Percentiles rank a stretch among this genome's conserved stretches.
These are phyloP conservation scores for Pseudonectria foliicola DNA, from an alignment of 2,329 filamentous ascomycete genomes.

Conservation along the genomic window DNA sequence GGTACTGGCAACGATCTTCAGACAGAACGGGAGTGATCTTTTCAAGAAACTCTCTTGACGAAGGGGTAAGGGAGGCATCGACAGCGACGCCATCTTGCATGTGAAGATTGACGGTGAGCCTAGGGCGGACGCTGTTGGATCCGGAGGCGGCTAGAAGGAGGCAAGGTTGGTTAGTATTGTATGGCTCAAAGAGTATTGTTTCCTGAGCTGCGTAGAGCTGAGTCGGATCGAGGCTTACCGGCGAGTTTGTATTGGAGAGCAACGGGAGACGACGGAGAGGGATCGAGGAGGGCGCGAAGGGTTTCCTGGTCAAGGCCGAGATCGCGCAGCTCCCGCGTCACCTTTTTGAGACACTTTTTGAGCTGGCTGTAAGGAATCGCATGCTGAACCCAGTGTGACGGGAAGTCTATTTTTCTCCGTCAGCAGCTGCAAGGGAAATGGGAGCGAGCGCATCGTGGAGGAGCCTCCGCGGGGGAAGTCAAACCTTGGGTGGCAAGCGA, in stretches of 20 bases:
- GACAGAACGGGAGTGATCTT: constrained; percentile 45
- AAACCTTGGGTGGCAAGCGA: constrained; percentile 58
- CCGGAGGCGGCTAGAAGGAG: constrained; percentile 27
- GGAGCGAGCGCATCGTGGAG: constrained; percentile 1
- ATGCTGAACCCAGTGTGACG: constrained; percentile 61
- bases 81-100: constrained; percentile 59
- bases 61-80: constrained; percentile 59
- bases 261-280: constrained; percentile 38
- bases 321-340: constrained; percentile 61
- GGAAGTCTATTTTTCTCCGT: constrained; percentile 48
- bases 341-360: constrained; percentile 83
- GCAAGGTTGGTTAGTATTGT: constrained; percentile 3
- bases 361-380: constrained; percentile 79
- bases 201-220: background rate
- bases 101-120: constrained; percentile 63
- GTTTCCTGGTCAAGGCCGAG: constrained; percentile 68
- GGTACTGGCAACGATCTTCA: constrained; percentile 3
- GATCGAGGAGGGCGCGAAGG: constrained; percentile 55
- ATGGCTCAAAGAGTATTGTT: no score
- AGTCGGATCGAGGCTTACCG: constrained; percentile 25
- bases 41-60: constrained; percentile 57
- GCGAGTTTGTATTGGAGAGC: constrained; percentile 50
- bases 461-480: no score
- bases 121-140: constrained; percentile 52
- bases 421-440: background rate